Base-by-base conservation (phyloP, 2,329 filamentous ascomycete genomes). In the Anisogramma anomala region DNA sequence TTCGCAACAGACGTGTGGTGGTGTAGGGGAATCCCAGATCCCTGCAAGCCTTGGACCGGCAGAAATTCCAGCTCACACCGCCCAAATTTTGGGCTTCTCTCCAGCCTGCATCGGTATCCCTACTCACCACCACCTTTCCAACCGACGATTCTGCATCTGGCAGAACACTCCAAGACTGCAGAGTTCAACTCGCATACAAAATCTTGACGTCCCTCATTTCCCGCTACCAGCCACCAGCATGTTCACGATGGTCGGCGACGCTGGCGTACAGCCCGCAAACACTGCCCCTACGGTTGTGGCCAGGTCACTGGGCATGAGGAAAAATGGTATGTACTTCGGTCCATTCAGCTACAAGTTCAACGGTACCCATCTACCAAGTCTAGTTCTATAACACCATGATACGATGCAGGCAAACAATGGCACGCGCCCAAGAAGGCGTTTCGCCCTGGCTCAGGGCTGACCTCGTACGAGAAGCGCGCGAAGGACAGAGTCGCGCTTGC, bases 381-480 rank as follows among this genome's bases (percentile, higher is more conserved):
- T n/a, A n/a, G 25, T 13, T 13, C n/a, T 26, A 41, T 47, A 18
- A 47, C 22, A n/a, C 8, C 17, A n/a, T 18, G 36, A n/a, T n/a
- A 19, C 33, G 23, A 39, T 41, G 32, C 57, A 94, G 91, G 91
- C 58, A 95, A 96, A 68, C 84, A 94, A 67, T 98, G 91, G 91
- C 87, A 93, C 59, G 69, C 72, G 39, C 70, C 74, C 20, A 89
- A 87, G 59, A 84, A 81, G 48, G 78, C 91, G 1, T 96, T 96
- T 63, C 81, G 91, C 28, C 89, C 85, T 3, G 78, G 68, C 11
- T 72, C 82, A 8, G 86, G 88, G 19, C 72, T 87, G 52, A 84
- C 77, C 3, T 78, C 85, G 1, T 96, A 82, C 59, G 79, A 81
- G 51, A 82, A 86, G 62, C 79, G 89, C 39, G 67, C 76, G 33